These are phyloP conservation scores for Epichloe amarillans DNA, from an alignment of 2,329 filamentous ascomycete genomes.

Conservation along the genomic window DNA sequence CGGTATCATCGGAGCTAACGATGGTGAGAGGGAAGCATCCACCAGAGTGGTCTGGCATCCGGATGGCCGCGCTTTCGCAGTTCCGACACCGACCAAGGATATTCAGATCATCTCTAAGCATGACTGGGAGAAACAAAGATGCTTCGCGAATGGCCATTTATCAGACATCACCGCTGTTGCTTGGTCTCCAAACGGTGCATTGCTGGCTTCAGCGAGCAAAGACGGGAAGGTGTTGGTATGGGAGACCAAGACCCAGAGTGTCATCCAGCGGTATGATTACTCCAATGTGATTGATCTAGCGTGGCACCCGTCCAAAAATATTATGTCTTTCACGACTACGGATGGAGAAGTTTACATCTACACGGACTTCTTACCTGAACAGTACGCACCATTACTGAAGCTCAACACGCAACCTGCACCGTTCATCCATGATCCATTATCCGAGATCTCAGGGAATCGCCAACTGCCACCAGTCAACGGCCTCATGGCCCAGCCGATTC, in stretches of 20 bases:
- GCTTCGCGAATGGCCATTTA: constrained; percentile 67
- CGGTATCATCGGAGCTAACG: constrained; percentile 67
- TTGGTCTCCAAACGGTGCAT: constrained; percentile 90
- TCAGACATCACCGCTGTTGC: constrained; percentile 75
- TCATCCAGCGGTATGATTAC: constrained; percentile 68
- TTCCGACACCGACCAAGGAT: constrained; percentile 68
- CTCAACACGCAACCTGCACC: constrained; percentile 60
- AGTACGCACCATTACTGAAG: constrained; percentile 42
- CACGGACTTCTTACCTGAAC: constrained; percentile 50
- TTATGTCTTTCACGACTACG: constrained; percentile 80
- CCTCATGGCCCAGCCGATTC: constrained; percentile 31
- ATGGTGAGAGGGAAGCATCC: constrained; percentile 59
- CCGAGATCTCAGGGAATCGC: constrained; percentile 54
- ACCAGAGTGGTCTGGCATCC: constrained; percentile 81
- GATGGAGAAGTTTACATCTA: constrained; percentile 92
- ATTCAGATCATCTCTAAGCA: constrained; percentile 77
- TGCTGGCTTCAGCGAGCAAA: constrained; percentile 59
- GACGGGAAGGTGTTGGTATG: constrained; percentile 66
- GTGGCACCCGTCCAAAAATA: constrained; percentile 86
- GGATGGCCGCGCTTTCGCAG: constrained; percentile 80
- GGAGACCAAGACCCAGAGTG: constrained; percentile 77
- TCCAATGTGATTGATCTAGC: constrained; percentile 71
- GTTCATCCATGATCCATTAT: constrained; percentile 68
- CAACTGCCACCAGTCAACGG: constrained; percentile 40
- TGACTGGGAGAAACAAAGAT: constrained; percentile 78